Percentiles rank a stretch among this genome's conserved stretches.
Evolutionary conservation across 2,329 filamentous ascomycete genomes (phyloP).

Genomic region (Cytospora paraplurivora): DNA sequence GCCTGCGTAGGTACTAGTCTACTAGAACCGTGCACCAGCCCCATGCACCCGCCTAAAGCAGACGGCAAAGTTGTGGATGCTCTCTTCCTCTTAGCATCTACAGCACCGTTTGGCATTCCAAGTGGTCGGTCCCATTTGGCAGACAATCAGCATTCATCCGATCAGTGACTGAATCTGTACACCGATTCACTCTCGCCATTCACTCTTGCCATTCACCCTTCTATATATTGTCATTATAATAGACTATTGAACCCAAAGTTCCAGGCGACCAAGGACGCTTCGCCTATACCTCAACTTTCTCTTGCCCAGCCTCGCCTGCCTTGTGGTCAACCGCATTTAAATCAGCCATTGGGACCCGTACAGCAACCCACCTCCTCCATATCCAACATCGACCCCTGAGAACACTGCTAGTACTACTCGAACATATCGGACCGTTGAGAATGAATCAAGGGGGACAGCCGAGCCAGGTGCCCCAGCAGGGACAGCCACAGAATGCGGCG

Average conservation of each 20-base stretch:
- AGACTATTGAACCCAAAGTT: neutral
- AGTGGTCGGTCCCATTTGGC: too few species aligned
- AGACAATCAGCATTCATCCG: too few species aligned
- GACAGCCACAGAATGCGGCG: conserved; percentile 24
- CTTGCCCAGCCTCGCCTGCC: neutral
- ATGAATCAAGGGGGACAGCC: conserved; percentile 30
- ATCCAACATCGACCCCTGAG: neutral
- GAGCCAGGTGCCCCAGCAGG: conserved; percentile 30
- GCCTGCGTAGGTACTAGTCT: too few species aligned
- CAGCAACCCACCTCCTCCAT: neutral
- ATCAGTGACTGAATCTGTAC: too few species aligned
- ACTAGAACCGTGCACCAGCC: too few species aligned
- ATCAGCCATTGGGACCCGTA: neutral
- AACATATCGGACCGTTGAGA: neutral
- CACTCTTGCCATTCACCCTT: neutral
- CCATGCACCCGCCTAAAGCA: too few species aligned
- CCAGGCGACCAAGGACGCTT: neutral
- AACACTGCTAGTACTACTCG: neutral
- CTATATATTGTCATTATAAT: neutral
- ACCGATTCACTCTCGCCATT: too few species aligned
- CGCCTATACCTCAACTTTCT: neutral
- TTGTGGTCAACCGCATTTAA: neutral
- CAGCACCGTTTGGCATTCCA: too few species aligned
- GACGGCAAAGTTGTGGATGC: too few species aligned
- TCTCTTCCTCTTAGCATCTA: too few species aligned